A percentile compares a stretch with the other conserved stretches of the same genome.
These are phyloP conservation scores for Cyclotella sp. DNA, from an alignment of 108 stramenopile species.

Conservation along the genomic window DNA sequence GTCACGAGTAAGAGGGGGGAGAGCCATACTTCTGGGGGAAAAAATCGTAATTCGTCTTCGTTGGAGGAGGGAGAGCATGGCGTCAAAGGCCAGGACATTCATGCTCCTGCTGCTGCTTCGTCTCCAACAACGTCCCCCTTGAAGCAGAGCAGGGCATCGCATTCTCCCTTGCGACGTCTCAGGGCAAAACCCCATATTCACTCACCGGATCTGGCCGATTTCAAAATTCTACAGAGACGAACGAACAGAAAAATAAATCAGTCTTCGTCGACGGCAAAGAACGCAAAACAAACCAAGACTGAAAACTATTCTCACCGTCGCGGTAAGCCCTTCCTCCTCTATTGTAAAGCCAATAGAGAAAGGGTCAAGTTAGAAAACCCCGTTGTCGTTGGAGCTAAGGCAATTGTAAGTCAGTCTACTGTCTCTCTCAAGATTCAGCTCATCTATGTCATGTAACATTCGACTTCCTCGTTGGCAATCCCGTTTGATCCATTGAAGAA, in stretches of 20 bases:
- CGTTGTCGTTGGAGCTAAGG: too few species aligned
- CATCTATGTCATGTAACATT: too few species aligned
- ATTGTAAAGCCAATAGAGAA: too few species aligned
- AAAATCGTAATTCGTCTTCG: not conserved
- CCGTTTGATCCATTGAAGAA: too few species aligned
- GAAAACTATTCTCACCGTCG: not conserved
- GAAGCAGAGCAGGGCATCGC: not conserved
- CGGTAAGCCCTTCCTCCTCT: too few species aligned
- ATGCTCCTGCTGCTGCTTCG: too few species aligned
- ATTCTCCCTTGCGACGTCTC: not conserved
- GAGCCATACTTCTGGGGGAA: not conserved
- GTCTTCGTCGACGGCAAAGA: not conserved
- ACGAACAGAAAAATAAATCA: not conserved
- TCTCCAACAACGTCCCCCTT: not conserved
- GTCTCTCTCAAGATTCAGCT: too few species aligned
- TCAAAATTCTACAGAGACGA: not conserved
- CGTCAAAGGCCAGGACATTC: not conserved
- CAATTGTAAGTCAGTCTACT: too few species aligned
- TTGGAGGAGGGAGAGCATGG: not conserved
- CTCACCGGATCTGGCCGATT: too few species aligned
- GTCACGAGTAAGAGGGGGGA: not conserved
- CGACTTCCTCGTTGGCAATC: too few species aligned
- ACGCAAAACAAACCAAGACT: not conserved
- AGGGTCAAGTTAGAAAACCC: too few species aligned
- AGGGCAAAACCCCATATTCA: not conserved